phyloP scores from a whole-genome alignment of 768 basidiomycete species.

The Hericium alpestre region DNA sequence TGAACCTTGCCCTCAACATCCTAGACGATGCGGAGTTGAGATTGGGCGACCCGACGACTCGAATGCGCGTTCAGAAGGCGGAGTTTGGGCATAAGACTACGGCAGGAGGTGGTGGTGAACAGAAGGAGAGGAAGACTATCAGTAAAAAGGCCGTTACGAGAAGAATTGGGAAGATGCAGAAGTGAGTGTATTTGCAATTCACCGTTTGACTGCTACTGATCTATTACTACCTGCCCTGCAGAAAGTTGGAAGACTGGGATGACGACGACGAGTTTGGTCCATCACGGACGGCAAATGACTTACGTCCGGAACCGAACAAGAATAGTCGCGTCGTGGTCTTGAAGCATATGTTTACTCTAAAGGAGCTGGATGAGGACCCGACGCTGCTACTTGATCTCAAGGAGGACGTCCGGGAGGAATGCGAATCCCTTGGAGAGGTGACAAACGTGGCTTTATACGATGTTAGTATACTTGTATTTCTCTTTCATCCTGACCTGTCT shows the following conservation, averaged over 20 bases:
- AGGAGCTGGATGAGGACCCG: conserved; percentile 79
- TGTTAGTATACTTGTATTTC: conserved; percentile 37
- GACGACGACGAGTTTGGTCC: conserved; percentile 90
- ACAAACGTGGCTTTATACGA: conserved; percentile 94
- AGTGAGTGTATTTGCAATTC: conserved; percentile 34
- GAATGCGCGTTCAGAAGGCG: conserved; percentile 67
- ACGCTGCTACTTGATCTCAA: conserved; percentile 84
- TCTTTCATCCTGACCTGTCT: neutral
- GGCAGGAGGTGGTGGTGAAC: conserved; percentile 27
- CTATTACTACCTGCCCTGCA: conserved; percentile 20
- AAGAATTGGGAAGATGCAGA: conserved; percentile 80
- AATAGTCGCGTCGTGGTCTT: conserved; percentile 80
- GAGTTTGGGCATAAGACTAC: conserved; percentile 65
- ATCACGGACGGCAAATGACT: conserved; percentile 44
- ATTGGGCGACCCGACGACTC: conserved; percentile 62
- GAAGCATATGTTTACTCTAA: conserved; percentile 87
- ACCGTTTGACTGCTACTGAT: neutral
- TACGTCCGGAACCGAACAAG: conserved; percentile 33
- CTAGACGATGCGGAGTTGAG: conserved; percentile 89
- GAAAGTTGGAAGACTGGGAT: conserved; percentile 90
- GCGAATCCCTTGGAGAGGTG: conserved; percentile 81
- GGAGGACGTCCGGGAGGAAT: conserved; percentile 93
- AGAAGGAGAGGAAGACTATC: conserved; percentile 48
- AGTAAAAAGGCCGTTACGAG: conserved; percentile 71
- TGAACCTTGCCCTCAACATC: conserved; percentile 69